Evolutionary conservation across 2,329 filamentous ascomycete genomes (phyloP), one percentile per base, ranked within the genome.

Genomic region (Sclerotinia minor): DNA sequence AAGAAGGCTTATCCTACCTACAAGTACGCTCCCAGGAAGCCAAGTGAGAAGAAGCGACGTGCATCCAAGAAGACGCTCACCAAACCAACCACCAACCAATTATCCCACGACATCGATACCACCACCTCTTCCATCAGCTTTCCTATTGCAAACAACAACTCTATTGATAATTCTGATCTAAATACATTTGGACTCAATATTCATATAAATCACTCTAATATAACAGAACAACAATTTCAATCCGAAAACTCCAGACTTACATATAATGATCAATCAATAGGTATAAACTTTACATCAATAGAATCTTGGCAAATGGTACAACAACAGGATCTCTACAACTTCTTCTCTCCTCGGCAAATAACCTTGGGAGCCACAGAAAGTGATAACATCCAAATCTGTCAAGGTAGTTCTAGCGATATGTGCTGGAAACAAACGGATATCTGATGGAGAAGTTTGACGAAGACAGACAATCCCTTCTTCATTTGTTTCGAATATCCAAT

Each of bases 351-450:
- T 29, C 29, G 49, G 63, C 50, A 65, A 57, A 50, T 52, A 70
- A 26, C 50, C 38, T 65, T 26, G 38, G 7, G 35, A 26, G 21
- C 21, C 68, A 67, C 71, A 74, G 50, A 73, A 71, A 11, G 67
- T 57, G 17, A 74, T 68, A 15, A 75, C 44, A 13, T 75, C 72
- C 57, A 68, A 70, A 41, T 72, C 70, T 2, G 72, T 72, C 68
- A 75, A 70, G 29, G 32, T 65, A 21, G 71, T 72, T 41, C 67
- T 58, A 50, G 71, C 65, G 41, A 74, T 70, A 2, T 68, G 24
- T 19, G 58, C 49, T 7, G 61, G 58, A 29, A 75, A 71, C 21
- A 59, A 58, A 4, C 49, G 35, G 19, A 73, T 50, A 26, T 73
- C 70, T 32, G 72, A 71, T 9, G 38, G 29, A 8, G 64, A 49